These are phyloP conservation scores for Colletotrichum nymphaeae DNA, from an alignment of 2,329 filamentous ascomycete species.

Conservation along the genomic window DNA sequence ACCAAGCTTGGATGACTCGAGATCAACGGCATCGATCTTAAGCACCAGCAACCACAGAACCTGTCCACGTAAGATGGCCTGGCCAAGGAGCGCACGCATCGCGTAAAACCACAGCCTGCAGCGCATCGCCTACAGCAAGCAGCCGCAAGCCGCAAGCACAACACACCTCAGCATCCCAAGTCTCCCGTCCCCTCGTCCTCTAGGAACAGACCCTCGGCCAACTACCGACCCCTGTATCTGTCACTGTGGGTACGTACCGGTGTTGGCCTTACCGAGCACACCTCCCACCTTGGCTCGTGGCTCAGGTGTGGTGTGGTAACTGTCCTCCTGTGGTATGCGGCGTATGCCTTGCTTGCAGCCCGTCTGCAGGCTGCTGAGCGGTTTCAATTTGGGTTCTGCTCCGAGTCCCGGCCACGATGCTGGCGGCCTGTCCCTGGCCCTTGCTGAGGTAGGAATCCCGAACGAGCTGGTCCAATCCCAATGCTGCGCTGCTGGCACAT, in stretches of 20 bases:
- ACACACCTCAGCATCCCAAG: neutral
- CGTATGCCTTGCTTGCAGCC: neutral
- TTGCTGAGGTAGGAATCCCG: neutral
- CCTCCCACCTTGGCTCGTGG: neutral
- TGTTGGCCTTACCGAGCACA: neutral
- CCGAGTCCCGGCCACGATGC: constrained; percentile 3
- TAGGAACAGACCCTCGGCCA: constrained; percentile 19
- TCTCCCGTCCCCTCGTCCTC: neutral
- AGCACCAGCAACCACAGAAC: neutral
- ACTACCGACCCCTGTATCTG: constrained; percentile 13
- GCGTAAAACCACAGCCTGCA: neutral
- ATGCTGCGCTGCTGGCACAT: constrained; percentile 9
- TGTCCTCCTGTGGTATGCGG: neutral
- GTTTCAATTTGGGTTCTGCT: neutral
- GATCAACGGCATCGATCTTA: neutral
- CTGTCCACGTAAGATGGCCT: constrained; percentile 15
- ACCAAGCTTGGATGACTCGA: neutral
- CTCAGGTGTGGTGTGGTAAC: neutral
- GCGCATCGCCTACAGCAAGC: neutral
- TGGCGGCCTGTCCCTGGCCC: neutral
- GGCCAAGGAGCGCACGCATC: neutral
- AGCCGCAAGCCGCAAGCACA: neutral
- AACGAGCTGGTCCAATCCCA: constrained; percentile 4
- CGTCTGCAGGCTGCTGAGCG: neutral
- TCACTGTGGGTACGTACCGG: constrained; percentile 4